Base-by-base conservation (phyloP, 2,329 filamentous ascomycete genomes). In the Clonostachys byssicola region DNA sequence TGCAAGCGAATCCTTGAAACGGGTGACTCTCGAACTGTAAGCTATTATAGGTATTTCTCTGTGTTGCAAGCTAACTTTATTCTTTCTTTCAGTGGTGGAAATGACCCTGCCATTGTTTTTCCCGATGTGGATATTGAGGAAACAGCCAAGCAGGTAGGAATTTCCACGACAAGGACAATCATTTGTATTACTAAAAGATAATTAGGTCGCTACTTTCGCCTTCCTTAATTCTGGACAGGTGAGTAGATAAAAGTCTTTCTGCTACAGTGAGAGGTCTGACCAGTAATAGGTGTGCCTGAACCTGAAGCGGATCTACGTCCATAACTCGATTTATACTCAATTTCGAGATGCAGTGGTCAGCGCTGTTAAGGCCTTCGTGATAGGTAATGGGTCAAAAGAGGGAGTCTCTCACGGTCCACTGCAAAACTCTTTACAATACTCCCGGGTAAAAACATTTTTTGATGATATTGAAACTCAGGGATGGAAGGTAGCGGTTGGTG, bases 271-370 rank as follows among this genome's bases (percentile, higher is more conserved):
- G n/a, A n/a, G n/a, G n/a, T n/a, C n/a, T n/a, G n/a, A n/a, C n/a
- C n/a, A n/a, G n/a, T n/a, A n/a, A n/a, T n/a, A 64, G 45, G 57
- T 63, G 41, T 57, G 60, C 52, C 54, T 62, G 49, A 44, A 49
- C 8, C 68, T 80, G 61, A 85, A 85, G 63, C 69, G 81, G 1
- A 63, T 85, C 34, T 85, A 80, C 55, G 74, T 86, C 3, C 81
- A 85, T 55, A 75, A 81, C 52, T 68, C 65, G 4, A 75, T 85
- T 44, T 83, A 82, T 56, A 74, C 3, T n/a, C 20, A 47, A 12
- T 47, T 42, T 20, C 34, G 18, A 34, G 60, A 66, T 3, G 52
- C 57, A 17, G 57, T 74, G 40, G 56, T 67, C 17, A 47, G 59
- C 2, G 50, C 52, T 20, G 52, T 52, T 30, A 51, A 55, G 44